Evolutionary conservation across 345 rosid species (phyloP), one percentile per base, ranked within the genome.

Genomic region (Triadica sebifera): DNA sequence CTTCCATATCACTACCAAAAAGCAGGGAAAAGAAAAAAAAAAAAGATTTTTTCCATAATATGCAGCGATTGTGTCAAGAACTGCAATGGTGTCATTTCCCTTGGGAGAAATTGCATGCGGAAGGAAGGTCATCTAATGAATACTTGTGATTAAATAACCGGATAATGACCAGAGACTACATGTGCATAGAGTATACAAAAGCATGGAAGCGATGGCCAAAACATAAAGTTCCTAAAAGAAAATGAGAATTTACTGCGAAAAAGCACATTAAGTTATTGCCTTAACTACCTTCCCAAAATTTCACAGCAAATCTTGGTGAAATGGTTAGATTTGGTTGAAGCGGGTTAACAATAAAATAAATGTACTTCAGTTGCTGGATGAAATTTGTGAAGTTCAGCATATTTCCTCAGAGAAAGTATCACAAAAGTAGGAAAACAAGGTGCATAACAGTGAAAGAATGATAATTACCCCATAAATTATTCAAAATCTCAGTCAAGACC

Each of bases 311-410:
- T 6, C 19, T 34, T 41, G 60, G 19, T 29, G 6, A 60, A 60
- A 62, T 39, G 69, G 15, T 53, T 61, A 58, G 43, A 34, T 49
- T 45, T 53, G 17, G 46, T n/a, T 3, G 65, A 56, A 17, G 16
- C 5, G 24, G 37, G 52, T n/a, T 56, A 53, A 3, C 29, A 51
- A 12, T 61, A 43, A 63, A 72, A 16, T 45, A 20, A 45, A 70
- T 38, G 43, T 70, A 37, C 58, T 43, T 2, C 41, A 6, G 10
- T 9, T 51, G 22, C 0, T 20, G 19, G 53, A 63, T 46, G 52
- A 64, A 64, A 25, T 63, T 38, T 51, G 38, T 73, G 51, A 52
- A 37, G 51, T 12, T 70, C 17, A 24, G 57, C 65, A 61, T 57
- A 20, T 34, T 37, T 34, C 12, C 37, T 58, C 4, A 13, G 15